Evolutionary conservation across 2,329 filamentous ascomycete genomes (phyloP).

Genomic region (Zelopaecilomyces penicillatus): DNA sequence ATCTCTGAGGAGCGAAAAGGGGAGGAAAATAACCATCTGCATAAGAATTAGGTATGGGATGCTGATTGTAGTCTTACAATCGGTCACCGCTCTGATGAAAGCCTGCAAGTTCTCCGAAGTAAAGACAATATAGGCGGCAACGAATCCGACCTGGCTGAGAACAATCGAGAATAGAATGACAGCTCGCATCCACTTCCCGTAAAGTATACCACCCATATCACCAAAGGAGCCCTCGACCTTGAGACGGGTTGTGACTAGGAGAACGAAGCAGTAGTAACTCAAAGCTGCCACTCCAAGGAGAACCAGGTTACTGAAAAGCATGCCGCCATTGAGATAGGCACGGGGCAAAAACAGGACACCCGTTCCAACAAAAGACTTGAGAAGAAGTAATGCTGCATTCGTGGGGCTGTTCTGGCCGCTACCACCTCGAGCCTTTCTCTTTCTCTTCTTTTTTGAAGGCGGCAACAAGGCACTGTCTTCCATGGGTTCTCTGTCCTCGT

Average conservation of each 20-base stretch:
- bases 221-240: conserved; percentile 91
- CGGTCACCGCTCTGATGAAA: conserved; percentile 82
- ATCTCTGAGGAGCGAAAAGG: conserved; percentile 86
- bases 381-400: conserved; percentile 72
- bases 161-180: conserved; percentile 89
- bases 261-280: conserved; percentile 96
- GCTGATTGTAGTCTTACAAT: conserved; percentile 77
- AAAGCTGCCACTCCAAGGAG: conserved; percentile 76
- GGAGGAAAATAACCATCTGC: conserved; percentile 92
- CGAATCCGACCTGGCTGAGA: conserved; percentile 89
- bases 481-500: conserved; percentile 68
- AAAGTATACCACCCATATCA: conserved; percentile 88
- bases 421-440: conserved; percentile 65
- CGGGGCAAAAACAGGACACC: conserved; percentile 88
- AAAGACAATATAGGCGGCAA: conserved; percentile 93
- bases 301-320: conserved; percentile 91
- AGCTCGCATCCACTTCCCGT: conserved; percentile 80
- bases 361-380: conserved; percentile 97
- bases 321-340: conserved; percentile 91
- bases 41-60: conserved; percentile 87
- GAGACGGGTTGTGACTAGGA: conserved; percentile 79
- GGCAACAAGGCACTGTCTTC: conserved; percentile 81
- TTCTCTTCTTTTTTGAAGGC: conserved; percentile 63
- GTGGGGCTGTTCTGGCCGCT: conserved; percentile 70
- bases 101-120: conserved; percentile 93